Evolutionary conservation across 805 yeast species (phyloP).

Genomic region (Ogataea kodamae): DNA sequence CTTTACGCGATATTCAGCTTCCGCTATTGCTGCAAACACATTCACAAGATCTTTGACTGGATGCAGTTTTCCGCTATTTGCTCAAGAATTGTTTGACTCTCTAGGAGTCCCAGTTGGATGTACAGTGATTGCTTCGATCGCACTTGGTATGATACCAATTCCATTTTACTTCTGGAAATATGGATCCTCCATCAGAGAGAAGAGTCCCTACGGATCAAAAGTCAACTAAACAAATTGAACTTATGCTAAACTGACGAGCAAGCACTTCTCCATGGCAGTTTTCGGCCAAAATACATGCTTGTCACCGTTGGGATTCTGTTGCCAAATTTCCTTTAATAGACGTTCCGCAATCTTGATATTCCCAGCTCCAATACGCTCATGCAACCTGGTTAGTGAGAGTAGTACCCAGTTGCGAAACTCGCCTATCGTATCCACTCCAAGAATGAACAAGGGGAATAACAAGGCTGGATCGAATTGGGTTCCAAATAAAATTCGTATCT

Average conservation of each 20-base stretch:
- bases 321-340: conserved; percentile 5
- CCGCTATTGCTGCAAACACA: conserved; percentile 43
- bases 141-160: conserved; percentile 56
- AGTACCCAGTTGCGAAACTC: conserved; percentile 6
- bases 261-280: conserved; percentile 3
- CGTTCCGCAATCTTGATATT: conserved; percentile 6
- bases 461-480: conserved; percentile 10
- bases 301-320: conserved; percentile 11
- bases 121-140: conserved; percentile 57
- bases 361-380: conserved; percentile 8
- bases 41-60: conserved; percentile 61
- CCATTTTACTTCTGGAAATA: conserved; percentile 54
- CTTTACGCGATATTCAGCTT: conserved; percentile 64
- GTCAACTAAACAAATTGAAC: background rate
- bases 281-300: conserved; percentile 12
- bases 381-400: conserved; percentile 2
- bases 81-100: conserved; percentile 48
- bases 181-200: conserved; percentile 41
- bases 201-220: too few relatives aligned
- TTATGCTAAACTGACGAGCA: conserved; percentile 10
- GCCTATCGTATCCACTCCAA: conserved; percentile 9
- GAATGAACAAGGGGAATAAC: conserved; percentile 9
- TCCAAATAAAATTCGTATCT: conserved; percentile 3
- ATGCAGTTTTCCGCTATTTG: conserved; percentile 62
- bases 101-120: conserved; percentile 73